phyloP scores from a whole-genome alignment of 176 grass and related monocot species.

The Phoenix roebelenii region DNA sequence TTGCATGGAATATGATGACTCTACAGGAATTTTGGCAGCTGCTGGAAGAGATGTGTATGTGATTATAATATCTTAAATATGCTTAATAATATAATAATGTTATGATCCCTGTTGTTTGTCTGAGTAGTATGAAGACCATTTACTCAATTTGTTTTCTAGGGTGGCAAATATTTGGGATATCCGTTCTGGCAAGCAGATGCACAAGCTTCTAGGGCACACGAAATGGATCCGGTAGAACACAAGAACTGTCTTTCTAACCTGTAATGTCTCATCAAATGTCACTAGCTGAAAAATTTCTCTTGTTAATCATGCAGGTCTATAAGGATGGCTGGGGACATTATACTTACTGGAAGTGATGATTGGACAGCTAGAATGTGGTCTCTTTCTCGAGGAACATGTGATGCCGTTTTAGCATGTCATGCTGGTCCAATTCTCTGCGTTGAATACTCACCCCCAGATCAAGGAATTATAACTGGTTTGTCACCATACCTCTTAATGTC shows the following conservation, averaged over 20 bases:
- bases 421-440: slow-evolving; percentile 86
- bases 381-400: slow-evolving; percentile 69
- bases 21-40: slow-evolving; percentile 79
- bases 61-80: not conserved
- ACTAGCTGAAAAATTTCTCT: not conserved
- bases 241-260: slow-evolving; percentile 1
- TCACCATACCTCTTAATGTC: slow-evolving; percentile 16
- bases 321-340: slow-evolving; percentile 79
- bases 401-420: slow-evolving; percentile 92
- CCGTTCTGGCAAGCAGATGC: slow-evolving; percentile 81
- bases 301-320: slow-evolving; percentile 52
- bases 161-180: slow-evolving; percentile 96
- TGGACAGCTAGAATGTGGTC: slow-evolving; percentile 99
- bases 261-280: not conserved
- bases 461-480: slow-evolving; percentile 94
- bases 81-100: too few species aligned
- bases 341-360: slow-evolving; percentile 98
- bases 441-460: slow-evolving; percentile 90
- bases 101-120: too few species aligned
- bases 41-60: slow-evolving; percentile 94
- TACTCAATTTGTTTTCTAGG: slow-evolving; percentile 18
- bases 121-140: not conserved
- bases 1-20: slow-evolving; percentile 98
- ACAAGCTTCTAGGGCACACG: slow-evolving; percentile 91
- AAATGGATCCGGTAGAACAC: slow-evolving; percentile 84